A percentile compares a stretch with the other conserved stretches of the same genome.
Evolutionary conservation across 1,139 yeast species (phyloP).

Genomic region (Kodamaea suecica): DNA sequence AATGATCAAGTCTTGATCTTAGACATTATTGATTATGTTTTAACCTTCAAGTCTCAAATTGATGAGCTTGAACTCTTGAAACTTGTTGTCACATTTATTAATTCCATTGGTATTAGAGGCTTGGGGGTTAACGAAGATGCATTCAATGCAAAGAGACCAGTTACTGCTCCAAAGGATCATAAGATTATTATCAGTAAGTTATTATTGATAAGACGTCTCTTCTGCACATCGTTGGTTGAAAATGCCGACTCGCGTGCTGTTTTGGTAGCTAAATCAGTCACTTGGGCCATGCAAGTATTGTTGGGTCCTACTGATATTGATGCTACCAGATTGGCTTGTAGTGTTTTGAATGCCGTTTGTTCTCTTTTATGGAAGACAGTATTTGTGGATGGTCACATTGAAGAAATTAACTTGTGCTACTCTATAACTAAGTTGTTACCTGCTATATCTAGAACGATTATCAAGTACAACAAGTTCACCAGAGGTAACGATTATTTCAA

Average conservation of each 20-base stretch:
- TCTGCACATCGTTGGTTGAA: slow-evolving; percentile 46
- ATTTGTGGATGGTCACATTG: slow-evolving; percentile 21
- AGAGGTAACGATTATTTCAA: slow-evolving; percentile 51
- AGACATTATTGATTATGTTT: slow-evolving; percentile 55
- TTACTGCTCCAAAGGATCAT: slow-evolving; percentile 42
- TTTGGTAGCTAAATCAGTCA: slow-evolving; percentile 51
- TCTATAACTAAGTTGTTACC: slow-evolving; percentile 53
- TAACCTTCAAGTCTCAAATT: slow-evolving; percentile 40
- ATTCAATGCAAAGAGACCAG: slow-evolving; percentile 27
- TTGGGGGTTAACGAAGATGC: slow-evolving; percentile 43
- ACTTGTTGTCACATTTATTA: slow-evolving; percentile 42
- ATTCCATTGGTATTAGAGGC: slow-evolving; percentile 54
- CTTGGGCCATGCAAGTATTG: slow-evolving; percentile 64
- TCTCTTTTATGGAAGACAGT: slow-evolving; percentile 34
- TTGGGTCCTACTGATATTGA: slow-evolving; percentile 53
- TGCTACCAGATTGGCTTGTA: slow-evolving; percentile 60
- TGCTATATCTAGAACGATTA: slow-evolving; percentile 48
- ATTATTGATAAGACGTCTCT: slow-evolving; percentile 56
- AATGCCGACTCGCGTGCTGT: slow-evolving; percentile 35
- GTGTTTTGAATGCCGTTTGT: slow-evolving; percentile 52
- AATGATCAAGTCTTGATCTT: slow-evolving; percentile 59
- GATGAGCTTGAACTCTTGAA: slow-evolving; percentile 38
- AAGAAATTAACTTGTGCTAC: slow-evolving; percentile 36
- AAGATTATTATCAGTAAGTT: slow-evolving; percentile 56
- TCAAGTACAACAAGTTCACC: slow-evolving; percentile 52